phyloP scores from a whole-genome alignment of 1,284 basidiomycete species.

The Ganoderma meredithae region DNA sequence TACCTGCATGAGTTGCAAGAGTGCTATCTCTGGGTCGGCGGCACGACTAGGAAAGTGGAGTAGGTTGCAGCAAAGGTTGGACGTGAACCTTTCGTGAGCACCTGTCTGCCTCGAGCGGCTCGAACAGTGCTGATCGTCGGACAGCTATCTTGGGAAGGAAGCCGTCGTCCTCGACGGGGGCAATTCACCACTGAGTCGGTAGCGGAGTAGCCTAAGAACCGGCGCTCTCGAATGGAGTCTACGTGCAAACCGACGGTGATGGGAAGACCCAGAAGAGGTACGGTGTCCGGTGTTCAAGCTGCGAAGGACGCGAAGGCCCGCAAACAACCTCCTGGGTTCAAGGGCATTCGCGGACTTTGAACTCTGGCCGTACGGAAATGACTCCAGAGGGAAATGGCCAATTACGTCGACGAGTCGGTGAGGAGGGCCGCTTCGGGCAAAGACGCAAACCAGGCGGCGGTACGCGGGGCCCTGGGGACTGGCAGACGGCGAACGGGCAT shows the following conservation, averaged over 20 bases:
- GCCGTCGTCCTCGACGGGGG: background rate
- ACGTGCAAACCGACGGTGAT: background rate
- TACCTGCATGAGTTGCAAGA: conserved; percentile 13
- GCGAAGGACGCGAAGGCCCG: background rate
- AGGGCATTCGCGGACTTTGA: conserved; percentile 21
- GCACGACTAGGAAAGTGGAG: conserved; percentile 10
- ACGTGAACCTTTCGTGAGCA: conserved; percentile 11
- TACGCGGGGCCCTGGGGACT: conserved; percentile 11
- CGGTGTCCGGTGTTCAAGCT: conserved; percentile 21
- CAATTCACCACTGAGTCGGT: conserved; percentile 1
- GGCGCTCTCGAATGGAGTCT: background rate
- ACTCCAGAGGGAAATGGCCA: conserved; percentile 12
- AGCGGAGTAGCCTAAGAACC: background rate
- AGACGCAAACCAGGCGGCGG: conserved; percentile 15
- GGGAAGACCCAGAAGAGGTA: conserved; percentile 12
- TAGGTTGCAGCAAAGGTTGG: conserved; percentile 8
- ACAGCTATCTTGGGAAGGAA: conserved; percentile 2
- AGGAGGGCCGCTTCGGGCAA: conserved; percentile 12
- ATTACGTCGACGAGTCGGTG: conserved; percentile 21
- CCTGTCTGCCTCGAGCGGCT: background rate
- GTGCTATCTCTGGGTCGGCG: background rate
- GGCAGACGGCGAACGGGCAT: conserved; percentile 3
- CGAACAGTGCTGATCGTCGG: conserved; percentile 16
- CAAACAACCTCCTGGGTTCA: conserved; percentile 9
- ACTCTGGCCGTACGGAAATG: conserved; percentile 14